Evolutionary conservation across 352 stramenopile genomes (phyloP), one percentile per base, ranked within the genome.

Genomic region (Phytophthora vignae): DNA sequence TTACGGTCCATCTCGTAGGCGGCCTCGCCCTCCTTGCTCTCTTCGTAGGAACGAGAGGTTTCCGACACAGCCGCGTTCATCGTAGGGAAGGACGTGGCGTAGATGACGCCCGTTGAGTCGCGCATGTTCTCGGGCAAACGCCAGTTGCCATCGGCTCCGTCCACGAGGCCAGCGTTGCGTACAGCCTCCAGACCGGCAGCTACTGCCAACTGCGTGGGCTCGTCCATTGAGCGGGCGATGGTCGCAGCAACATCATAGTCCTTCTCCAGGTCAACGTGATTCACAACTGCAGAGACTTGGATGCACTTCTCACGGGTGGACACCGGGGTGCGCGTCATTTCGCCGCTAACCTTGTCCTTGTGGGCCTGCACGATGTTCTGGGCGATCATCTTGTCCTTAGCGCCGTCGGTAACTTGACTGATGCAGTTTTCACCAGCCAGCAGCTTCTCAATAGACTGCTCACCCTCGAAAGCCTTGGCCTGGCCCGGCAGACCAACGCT

Each of bases 1-100:
- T 99, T 99, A 15, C 96, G 89, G 73, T 99, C 97, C 73, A 99
- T 97, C 64, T 97, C 92, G 64, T 98, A 99, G 55, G 6, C 53
- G 48, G 12, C 56, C 12, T 58, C 57, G 9, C 38, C 33, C 12
- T 69, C 49, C 29, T 69, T 71, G 31, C 15, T 53, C 17, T 70
- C 29, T 48, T 83, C 55, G 55, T 84, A 78, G 57, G 96, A 98
- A 27, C 90, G 84, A 67, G 90, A 90, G 3, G 95, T 92, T 77
- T 99, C 96, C 17, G 81, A 81, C 12, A 99, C 91, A 0, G 95
- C 93, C 4, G 96, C 96, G 67, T 99, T 93, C 82, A 99, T 96
- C 2, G 95, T 97, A 33, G 97, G 97, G 71, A 98, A 99, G 19
- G 91, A 98, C 12, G 96, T 98, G 8, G 96, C 96, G 66, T 99